Conservation (phyloP, 2,329 filamentous ascomycete genomes). For the Nigrospora osmanthi region DNA sequence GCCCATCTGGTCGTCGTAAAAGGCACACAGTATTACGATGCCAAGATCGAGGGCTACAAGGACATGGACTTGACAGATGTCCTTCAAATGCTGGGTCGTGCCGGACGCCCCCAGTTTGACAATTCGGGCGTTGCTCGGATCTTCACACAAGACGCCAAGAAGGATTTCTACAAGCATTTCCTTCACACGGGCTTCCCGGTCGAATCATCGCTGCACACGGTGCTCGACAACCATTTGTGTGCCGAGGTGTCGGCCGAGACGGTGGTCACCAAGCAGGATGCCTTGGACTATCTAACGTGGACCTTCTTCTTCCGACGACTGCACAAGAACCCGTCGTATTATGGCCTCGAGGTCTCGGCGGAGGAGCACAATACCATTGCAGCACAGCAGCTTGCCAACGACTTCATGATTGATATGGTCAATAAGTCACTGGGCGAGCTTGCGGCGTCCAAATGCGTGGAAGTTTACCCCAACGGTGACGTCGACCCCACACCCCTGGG, state of each 20-base stretch:
- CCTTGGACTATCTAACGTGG: conserved; percentile 95
- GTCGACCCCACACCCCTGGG: conserved; percentile 85
- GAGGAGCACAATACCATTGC: conserved; percentile 85
- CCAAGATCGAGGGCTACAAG: conserved; percentile 94
- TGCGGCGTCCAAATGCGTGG: conserved; percentile 75
- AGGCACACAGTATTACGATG: conserved; percentile 96
- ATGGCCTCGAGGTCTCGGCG: conserved; percentile 85
- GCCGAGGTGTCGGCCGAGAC: conserved; percentile 93
- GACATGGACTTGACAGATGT: conserved; percentile 99
- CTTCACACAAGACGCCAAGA: conserved; percentile 95
- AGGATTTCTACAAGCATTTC: conserved; percentile 99
- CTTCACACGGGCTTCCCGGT: conserved; percentile 96
- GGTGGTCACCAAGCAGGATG: conserved; percentile 90
- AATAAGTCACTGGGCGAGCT: conserved; percentile 79
- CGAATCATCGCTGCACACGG: conserved; percentile 91
- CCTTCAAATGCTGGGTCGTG: conserved; percentile 93
- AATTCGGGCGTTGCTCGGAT: conserved; percentile 92
- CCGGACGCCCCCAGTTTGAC: conserved; percentile 93
- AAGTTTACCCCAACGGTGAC: conserved; percentile 77
- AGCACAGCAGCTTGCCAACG: conserved; percentile 82
- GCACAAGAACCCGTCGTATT: conserved; percentile 98
- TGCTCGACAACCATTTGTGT: conserved; percentile 92
- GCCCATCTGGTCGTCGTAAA: conserved; percentile 97
- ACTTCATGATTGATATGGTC: conserved; percentile 91
- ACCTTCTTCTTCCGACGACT: conserved; percentile 97